phyloP scores from a whole-genome alignment of 768 basidiomycete genomes.

The Cyathus striatus region DNA sequence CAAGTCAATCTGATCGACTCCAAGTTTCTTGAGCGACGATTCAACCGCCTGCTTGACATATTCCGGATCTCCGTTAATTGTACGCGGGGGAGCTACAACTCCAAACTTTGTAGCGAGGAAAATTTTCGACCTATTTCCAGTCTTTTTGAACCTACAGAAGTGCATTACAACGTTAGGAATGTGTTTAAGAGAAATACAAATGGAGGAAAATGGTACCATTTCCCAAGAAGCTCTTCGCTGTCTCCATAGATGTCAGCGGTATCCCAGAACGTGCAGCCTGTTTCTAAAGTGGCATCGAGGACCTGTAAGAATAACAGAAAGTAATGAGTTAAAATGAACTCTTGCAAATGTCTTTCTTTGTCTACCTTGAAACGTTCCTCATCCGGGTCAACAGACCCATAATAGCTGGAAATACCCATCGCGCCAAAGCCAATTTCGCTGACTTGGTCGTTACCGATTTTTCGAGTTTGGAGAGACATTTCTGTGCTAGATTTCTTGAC shows the following conservation, averaged over 20 bases:
- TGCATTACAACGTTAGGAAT: no score
- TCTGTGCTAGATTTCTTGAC: no score
- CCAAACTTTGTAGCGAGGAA: slow-evolving; percentile 57
- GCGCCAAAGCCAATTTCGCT: not conserved
- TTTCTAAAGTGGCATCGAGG: slow-evolving; percentile 33
- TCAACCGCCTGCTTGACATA: slow-evolving; percentile 32
- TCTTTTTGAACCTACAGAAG: slow-evolving; percentile 37
- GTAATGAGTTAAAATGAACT: no score
- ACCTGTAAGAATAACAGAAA: no score
- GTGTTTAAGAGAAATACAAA: no score
- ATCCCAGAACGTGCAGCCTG: slow-evolving; percentile 44
- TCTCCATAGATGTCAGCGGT: slow-evolving; percentile 37
- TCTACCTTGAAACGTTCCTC: not conserved
- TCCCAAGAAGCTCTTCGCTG: slow-evolving; percentile 35
- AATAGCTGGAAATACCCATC: not conserved
- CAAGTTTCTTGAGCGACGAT: slow-evolving; percentile 34
- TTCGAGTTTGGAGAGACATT: no score
- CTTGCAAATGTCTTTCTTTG: not conserved
- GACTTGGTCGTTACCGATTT: not conserved
- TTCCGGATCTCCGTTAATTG: slow-evolving; percentile 23
- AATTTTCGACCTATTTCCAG: slow-evolving; percentile 40
- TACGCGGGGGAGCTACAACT: slow-evolving; percentile 12
- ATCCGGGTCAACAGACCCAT: not conserved
- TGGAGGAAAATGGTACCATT: no score
- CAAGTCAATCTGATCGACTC: slow-evolving; percentile 37